Evolutionary conservation across 768 basidiomycete species (phyloP).

Genomic region (Psilocybe azurescens): DNA sequence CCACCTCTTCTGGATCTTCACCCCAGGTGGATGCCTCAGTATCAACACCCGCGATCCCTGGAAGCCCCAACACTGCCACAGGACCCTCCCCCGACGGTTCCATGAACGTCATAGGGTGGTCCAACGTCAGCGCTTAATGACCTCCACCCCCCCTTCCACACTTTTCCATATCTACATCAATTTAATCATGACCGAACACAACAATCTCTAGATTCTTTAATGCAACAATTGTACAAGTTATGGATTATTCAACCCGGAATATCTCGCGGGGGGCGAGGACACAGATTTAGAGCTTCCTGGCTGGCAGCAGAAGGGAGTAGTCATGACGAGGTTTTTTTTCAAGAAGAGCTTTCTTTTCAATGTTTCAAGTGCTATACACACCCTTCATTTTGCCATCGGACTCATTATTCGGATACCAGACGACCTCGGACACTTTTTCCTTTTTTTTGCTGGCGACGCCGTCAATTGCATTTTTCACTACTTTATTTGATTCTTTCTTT

Average conservation of each 20-base stretch:
- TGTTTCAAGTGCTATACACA: not conserved
- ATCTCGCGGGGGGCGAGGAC: not conserved
- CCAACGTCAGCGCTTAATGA: conserved; percentile 2
- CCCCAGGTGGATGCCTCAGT: conserved; percentile 23
- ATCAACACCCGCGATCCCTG: conserved; percentile 24
- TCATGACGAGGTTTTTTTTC: not conserved
- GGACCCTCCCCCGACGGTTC: conserved; percentile 47
- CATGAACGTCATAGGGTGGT: conserved; percentile 54
- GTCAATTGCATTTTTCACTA: conserved; percentile 1
- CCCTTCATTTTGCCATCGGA: not conserved
- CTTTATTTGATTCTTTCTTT: not conserved
- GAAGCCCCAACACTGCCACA: conserved; percentile 45
- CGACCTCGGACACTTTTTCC: not conserved
- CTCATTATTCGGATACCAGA: not conserved
- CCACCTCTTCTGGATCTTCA: conserved; percentile 25
- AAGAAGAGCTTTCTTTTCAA: not conserved
- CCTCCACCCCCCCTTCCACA: not conserved
- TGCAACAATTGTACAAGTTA: conserved; percentile 13
- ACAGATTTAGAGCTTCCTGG: not conserved
- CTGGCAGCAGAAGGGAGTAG: not conserved
- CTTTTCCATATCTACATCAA: conserved; percentile 8
- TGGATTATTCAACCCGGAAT: conserved; percentile 4
- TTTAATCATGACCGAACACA: conserved; percentile 1
- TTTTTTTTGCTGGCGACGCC: not conserved
- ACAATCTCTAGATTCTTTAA: conserved; percentile 11